Evolutionary conservation across 78 protist species (phyloP).

Genomic region (Dictyostelium intermedium): DNA sequence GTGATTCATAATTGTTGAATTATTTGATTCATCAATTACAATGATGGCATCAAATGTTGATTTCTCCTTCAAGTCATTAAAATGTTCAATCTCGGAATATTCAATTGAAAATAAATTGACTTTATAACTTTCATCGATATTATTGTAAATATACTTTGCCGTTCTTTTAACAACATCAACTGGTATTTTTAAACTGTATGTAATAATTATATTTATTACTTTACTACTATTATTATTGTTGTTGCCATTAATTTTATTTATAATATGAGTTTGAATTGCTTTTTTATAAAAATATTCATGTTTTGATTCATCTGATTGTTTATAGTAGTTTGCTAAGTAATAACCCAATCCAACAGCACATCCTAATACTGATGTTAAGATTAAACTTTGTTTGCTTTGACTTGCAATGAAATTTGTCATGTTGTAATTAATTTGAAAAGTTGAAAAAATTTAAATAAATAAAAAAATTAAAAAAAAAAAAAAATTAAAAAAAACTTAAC

Average conservation of each 20-base stretch:
- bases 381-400: neutral
- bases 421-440: neutral
- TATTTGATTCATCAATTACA: neutral
- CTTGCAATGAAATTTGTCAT: neutral
- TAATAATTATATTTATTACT: neutral
- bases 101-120: neutral
- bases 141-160: neutral
- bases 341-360: neutral
- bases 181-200: neutral
- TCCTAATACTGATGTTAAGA: neutral
- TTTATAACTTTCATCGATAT: neutral
- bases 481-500: neutral
- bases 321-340: neutral
- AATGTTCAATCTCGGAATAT: conserved; percentile 9
- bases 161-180: neutral
- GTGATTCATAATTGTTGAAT: neutral
- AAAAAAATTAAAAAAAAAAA: neutral
- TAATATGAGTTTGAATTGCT: neutral
- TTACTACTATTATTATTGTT: neutral
- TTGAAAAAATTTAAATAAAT: neutral
- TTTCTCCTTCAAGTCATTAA: neutral
- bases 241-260: neutral
- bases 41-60: conserved; percentile 2
- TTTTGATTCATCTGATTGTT: neutral
- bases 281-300: neutral